A percentile compares a stretch with the other conserved stretches of the same genome.
These are phyloP conservation scores for Pyrenophora graminea DNA, from an alignment of 2,329 filamentous ascomycete species.

Conservation along the genomic window DNA sequence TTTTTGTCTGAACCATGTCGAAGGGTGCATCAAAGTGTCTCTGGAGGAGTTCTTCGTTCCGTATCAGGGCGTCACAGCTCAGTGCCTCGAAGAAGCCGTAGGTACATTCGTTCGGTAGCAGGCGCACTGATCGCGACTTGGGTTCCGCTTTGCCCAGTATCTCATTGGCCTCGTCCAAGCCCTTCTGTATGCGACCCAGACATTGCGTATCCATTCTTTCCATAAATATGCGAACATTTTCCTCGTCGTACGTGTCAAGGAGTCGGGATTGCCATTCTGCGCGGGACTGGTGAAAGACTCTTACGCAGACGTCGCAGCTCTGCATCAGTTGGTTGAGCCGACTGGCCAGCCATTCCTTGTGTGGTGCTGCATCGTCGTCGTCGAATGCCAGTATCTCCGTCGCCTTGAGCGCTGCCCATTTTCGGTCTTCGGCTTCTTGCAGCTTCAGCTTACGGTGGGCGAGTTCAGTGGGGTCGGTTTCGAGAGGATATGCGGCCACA, in stretches of 20 bases:
- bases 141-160: slow-evolving; percentile 53
- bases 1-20: slow-evolving; percentile 75
- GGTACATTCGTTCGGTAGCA: slow-evolving; percentile 64
- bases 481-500: slow-evolving; percentile 32
- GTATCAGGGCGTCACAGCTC: slow-evolving; percentile 79
- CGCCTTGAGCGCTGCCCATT: slow-evolving; percentile 48
- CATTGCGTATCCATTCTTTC: slow-evolving; percentile 52
- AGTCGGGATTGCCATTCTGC: slow-evolving; percentile 48
- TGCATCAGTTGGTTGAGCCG: slow-evolving; percentile 50
- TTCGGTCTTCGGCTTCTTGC: slow-evolving; percentile 46
- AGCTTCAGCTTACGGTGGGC: slow-evolving; percentile 40
- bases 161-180: slow-evolving; percentile 48
- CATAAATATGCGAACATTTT: slow-evolving; percentile 52
- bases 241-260: slow-evolving; percentile 50
- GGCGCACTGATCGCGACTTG: slow-evolving; percentile 55
- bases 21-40: slow-evolving; percentile 82
- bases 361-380: slow-evolving; percentile 51
- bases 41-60: slow-evolving; percentile 57
- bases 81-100: slow-evolving; percentile 86
- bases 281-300: slow-evolving; percentile 53
- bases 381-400: slow-evolving; percentile 55
- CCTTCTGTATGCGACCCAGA: slow-evolving; percentile 49
- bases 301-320: slow-evolving; percentile 56
- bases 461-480: slow-evolving; percentile 35
- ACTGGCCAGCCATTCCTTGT: slow-evolving; percentile 48